Percentiles rank a stretch among this genome's conserved stretches.
Conservation (phyloP, 257 asterid species). For the Jasminum sambac region DNA sequence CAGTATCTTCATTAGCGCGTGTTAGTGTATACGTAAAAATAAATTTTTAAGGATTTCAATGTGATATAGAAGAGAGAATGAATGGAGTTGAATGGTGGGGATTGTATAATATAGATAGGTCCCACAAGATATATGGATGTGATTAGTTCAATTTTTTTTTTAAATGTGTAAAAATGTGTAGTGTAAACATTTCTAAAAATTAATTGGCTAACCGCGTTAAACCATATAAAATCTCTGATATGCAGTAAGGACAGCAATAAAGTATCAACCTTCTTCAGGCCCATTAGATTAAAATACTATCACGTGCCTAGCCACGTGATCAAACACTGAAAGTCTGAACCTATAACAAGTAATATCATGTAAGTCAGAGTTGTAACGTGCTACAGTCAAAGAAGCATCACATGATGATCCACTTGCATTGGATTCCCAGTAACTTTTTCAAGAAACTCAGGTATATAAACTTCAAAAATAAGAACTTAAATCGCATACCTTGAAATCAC, state of each 20-base stretch:
- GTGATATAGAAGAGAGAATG: too few species aligned
- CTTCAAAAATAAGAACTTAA: constrained; percentile 24
- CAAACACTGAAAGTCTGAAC: constrained; percentile 39
- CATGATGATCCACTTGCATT: constrained; percentile 52
- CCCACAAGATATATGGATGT: too few species aligned
- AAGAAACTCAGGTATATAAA: constrained; percentile 16
- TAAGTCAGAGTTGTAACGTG: constrained; percentile 48
- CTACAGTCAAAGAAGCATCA: constrained; percentile 52
- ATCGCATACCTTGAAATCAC: constrained; percentile 17
- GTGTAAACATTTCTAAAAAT: too few species aligned
- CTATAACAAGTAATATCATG: constrained; percentile 37
- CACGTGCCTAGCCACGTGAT: constrained; percentile 61
- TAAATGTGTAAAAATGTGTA: too few species aligned
- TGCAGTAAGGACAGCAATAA: constrained; percentile 2
- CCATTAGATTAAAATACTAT: constrained; percentile 33
- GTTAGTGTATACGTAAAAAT: too few species aligned
- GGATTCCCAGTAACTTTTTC: constrained; percentile 48
- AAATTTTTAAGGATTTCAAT: too few species aligned
- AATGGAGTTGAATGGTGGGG: too few species aligned
- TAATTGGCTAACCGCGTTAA: too few species aligned
- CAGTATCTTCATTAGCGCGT: constrained; percentile 19
- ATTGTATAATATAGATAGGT: too few species aligned
- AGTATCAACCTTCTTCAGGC: constrained; percentile 24
- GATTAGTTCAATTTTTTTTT: too few species aligned
- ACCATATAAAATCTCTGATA: constrained; percentile 22